phyloP scores from a whole-genome alignment of 2,329 filamentous ascomycete genomes.

The Seiridium cupressi region DNA sequence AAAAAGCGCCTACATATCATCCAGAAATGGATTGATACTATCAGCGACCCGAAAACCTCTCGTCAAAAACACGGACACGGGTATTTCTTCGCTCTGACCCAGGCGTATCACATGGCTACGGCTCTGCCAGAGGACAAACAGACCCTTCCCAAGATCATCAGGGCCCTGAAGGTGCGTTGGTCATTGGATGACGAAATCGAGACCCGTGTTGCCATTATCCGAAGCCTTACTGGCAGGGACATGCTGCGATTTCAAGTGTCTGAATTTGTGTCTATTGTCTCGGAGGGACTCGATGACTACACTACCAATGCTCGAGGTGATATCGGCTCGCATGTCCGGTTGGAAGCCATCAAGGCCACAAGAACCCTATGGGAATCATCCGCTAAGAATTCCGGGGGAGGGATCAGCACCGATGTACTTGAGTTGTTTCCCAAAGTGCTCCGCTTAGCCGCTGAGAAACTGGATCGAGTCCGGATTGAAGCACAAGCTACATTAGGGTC shows the following conservation, averaged over 20 bases:
- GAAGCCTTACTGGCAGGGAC: constrained; percentile 48
- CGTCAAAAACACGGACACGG: constrained; percentile 42
- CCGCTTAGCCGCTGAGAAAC: constrained; percentile 80
- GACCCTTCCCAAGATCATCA: constrained; percentile 28
- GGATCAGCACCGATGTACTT: constrained; percentile 22
- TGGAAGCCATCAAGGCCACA: constrained; percentile 77
- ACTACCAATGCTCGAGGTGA: constrained; percentile 88
- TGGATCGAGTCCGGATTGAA: constrained; percentile 77
- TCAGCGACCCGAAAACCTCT: constrained; percentile 31
- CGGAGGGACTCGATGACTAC: constrained; percentile 77
- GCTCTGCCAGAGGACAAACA: constrained; percentile 11
- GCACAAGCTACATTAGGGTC: constrained; percentile 56
- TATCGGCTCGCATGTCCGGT: constrained; percentile 79
- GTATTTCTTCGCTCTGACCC: constrained; percentile 52
- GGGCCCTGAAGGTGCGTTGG: constrained; percentile 54
- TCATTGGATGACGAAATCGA: constrained; percentile 46
- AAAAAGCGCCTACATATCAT: constrained; percentile 38
- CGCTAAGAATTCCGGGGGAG: constrained; percentile 7
- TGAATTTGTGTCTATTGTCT: constrained; percentile 44
- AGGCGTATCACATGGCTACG: constrained; percentile 42
- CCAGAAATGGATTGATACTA: constrained; percentile 43
- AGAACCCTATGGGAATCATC: constrained; percentile 54
- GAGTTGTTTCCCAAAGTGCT: constrained; percentile 50
- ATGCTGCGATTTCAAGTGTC: constrained; percentile 39
- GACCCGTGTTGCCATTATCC: constrained; percentile 53